A percentile compares a stretch with the other conserved stretches of the same genome.
These are phyloP conservation scores for Radiomyces spectabilis DNA, from an alignment of 192 early-diverging fungal genomes.

Conservation along the genomic window DNA sequence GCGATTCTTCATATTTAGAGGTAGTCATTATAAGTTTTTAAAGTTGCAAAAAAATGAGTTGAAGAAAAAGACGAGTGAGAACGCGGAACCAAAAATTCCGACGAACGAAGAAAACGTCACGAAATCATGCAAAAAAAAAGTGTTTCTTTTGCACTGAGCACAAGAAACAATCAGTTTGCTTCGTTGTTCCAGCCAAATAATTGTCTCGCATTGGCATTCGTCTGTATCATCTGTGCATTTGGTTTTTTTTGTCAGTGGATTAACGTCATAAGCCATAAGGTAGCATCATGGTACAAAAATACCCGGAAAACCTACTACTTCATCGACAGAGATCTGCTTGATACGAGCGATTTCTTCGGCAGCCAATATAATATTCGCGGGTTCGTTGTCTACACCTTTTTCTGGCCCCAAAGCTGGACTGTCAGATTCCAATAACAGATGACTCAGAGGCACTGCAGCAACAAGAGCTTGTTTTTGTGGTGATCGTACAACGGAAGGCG, in stretches of 20 bases:
- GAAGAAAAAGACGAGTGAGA: constrained; percentile 1
- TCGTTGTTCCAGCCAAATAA: not conserved
- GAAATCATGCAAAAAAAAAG: too few relatives aligned
- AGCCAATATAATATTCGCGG: constrained; percentile 33
- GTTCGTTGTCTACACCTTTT: constrained; percentile 41
- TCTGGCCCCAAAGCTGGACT: constrained; percentile 45
- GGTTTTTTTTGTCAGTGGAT: too few relatives aligned
- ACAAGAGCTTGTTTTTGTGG: constrained; percentile 42
- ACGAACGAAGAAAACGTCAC: not conserved
- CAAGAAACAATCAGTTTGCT: too few relatives aligned
- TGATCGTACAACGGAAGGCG: constrained; percentile 39
- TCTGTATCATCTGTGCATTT: constrained; percentile 6
- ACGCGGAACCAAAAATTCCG: not conserved
- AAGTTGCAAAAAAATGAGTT: constrained; percentile 1
- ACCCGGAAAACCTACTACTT: constrained; percentile 43
- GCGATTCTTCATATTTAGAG: constrained; percentile 44
- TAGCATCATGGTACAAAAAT: too few relatives aligned
- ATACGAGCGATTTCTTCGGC: constrained; percentile 43
- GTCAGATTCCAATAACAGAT: constrained; percentile 50
- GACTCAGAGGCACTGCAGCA: constrained; percentile 33
- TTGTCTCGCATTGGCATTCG: constrained; percentile 1
- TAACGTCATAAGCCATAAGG: too few relatives aligned
- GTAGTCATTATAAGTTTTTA: constrained; percentile 32
- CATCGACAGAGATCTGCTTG: constrained; percentile 35
- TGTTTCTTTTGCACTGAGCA: not conserved